Percentiles rank a stretch among this genome's conserved stretches.
Evolutionary conservation across 495 filamentous ascomycete species (phyloP).

Genomic region (Podospora conica): DNA sequence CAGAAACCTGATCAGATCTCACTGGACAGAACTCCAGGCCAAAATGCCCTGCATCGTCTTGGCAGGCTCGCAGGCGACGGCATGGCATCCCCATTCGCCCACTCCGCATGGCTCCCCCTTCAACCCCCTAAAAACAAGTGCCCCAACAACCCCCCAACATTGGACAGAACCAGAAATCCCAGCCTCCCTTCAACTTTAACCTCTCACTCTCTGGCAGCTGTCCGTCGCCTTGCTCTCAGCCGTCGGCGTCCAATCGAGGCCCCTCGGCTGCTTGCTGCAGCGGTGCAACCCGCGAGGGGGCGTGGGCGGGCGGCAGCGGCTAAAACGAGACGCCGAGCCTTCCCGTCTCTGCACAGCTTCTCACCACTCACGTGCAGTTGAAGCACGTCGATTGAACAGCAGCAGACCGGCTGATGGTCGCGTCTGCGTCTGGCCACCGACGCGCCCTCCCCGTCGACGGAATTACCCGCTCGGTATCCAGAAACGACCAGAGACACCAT

Average conservation of each 20-base stretch:
- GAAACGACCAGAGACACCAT: not conserved
- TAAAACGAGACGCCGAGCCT: not conserved
- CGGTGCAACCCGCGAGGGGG: not conserved
- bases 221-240: not conserved
- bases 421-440: too few relatives aligned
- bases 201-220: not conserved
- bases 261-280: not conserved
- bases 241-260: not conserved
- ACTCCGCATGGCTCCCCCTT: not conserved
- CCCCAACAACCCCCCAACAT: too few relatives aligned
- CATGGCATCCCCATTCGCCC: not conserved
- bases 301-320: not conserved
- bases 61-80: not conserved
- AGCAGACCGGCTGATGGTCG: too few relatives aligned
- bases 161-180: not conserved
- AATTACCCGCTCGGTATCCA: constrained; percentile 1
- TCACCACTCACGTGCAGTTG: too few relatives aligned
- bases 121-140: too few relatives aligned
- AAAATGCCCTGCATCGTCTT: not conserved
- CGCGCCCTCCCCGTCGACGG: too few relatives aligned
- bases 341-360: too few relatives aligned
- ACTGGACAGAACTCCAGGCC: not conserved
- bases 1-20: not conserved
- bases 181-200: not conserved
- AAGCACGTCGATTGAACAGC: too few relatives aligned